Base-by-base conservation (phyloP, 805 yeast genomes). In the Candida suzukii region DNA sequence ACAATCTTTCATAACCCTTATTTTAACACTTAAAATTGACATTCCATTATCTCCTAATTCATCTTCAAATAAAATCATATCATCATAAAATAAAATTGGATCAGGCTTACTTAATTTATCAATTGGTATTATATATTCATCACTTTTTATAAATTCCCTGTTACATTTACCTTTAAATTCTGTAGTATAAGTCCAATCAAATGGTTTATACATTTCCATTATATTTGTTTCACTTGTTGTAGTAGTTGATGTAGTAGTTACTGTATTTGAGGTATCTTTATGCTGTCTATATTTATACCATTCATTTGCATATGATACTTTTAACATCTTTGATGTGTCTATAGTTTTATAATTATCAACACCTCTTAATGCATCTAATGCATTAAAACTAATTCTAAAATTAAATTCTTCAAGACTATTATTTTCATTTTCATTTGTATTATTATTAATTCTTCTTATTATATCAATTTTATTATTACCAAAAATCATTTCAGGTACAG, bases 1-100 rank as follows among this genome's bases (percentile, higher is more conserved):
- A 45, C 96, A 76, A 39, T 80, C 74, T 7, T 80, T 80, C 97
- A 93, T 93, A 4, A 88, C 96, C 46, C 99, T 67, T 18, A 93
- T 75, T 60, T 90, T 90, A 28, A 81, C 79, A 40, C 79, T 78
- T 41, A 86, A 63, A 41, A 86, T 74, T 0, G 95, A 77, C 16
- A 88, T 83, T 8, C 99, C 99, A 59, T 91, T 93, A 59, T 93
- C 99, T 4, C 95, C 98, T 41, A 93, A 68, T 58, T 93, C 99
- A 56, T 93, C 99, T 57, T 93, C 99, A 57, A 76, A 93, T 26
- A 93, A 66, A 7, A 86, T 77, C 68, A 88, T 77, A 52, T 91
- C 97, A 56, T 88, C 97, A 56, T 78, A 93, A 59, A 86, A 88
- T 41, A 88, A 56, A 35, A 93, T 93, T 2, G 95, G 95, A 53